These are phyloP conservation scores for Sporisorium exsertum DNA, from an alignment of 1,284 basidiomycete genomes.

Conservation along the genomic window DNA sequence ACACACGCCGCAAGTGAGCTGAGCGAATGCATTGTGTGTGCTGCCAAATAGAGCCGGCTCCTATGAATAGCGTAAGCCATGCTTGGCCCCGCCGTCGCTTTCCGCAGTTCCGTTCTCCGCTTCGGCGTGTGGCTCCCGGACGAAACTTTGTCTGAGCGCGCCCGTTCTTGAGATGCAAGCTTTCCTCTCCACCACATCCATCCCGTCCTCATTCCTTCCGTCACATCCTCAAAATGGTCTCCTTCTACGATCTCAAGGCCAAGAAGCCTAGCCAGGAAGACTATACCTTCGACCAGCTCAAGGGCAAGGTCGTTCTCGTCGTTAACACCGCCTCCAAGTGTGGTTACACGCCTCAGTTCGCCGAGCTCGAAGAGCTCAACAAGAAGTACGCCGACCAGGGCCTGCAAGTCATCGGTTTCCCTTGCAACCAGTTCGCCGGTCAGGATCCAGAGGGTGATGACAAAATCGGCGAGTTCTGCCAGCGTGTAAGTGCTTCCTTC, in stretches of 20 bases:
- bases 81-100: no score
- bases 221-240: slow-evolving; percentile 52
- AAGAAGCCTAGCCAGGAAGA: slow-evolving; percentile 55
- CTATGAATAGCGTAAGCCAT: not conserved
- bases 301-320: slow-evolving; percentile 73
- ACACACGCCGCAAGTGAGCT: no score
- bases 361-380: slow-evolving; percentile 83
- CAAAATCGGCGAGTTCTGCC: slow-evolving; percentile 61
- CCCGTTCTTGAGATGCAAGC: no score
- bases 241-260: slow-evolving; percentile 67
- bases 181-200: slow-evolving; percentile 5
- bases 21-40: no score
- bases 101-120: no score
- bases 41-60: no score
- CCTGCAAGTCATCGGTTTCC: slow-evolving; percentile 86
- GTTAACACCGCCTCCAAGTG: slow-evolving; percentile 74
- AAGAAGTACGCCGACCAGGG: slow-evolving; percentile 84
- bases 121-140: not conserved
- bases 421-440: slow-evolving; percentile 83
- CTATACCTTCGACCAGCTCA: slow-evolving; percentile 68
- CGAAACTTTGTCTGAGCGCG: not conserved
- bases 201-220: not conserved
- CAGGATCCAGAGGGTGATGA: slow-evolving; percentile 67
- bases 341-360: slow-evolving; percentile 83
- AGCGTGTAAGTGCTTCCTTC: slow-evolving; percentile 47